Evolutionary conservation across 805 yeast species (phyloP).

Genomic region (Candida methanosorbosa): DNA sequence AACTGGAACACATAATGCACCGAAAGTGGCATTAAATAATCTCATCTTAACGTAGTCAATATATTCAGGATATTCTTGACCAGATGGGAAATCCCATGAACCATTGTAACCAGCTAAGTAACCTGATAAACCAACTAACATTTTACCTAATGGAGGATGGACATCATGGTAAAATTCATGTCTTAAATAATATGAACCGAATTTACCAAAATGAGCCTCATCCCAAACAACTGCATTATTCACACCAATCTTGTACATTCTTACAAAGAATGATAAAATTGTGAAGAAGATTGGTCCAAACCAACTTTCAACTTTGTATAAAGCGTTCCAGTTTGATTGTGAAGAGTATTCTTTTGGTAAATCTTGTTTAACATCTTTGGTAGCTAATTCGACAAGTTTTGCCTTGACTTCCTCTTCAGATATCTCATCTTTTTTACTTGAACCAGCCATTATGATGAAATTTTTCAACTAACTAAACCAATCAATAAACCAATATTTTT

Average conservation of each 20-base stretch:
- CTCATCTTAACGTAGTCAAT: constrained; percentile 83
- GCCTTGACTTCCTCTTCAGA: constrained; percentile 24
- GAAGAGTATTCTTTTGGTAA: constrained; percentile 9
- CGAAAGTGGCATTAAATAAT: constrained; percentile 75
- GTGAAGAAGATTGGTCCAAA: constrained; percentile 62
- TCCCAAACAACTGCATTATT: constrained; percentile 88
- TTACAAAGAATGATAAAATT: constrained; percentile 54
- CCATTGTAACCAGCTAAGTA: constrained; percentile 84
- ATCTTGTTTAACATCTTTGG: constrained; percentile 3
- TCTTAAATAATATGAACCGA: constrained; percentile 71
- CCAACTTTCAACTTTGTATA: constrained; percentile 19
- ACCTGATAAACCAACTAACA: constrained; percentile 72
- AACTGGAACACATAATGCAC: constrained; percentile 77
- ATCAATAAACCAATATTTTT: too few relatives aligned
- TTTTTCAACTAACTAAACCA: too few relatives aligned
- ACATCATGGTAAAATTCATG: constrained; percentile 82
- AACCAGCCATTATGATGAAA: neutral
- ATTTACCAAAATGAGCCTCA: constrained; percentile 92
- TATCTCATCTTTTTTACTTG: neutral
- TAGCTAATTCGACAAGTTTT: constrained; percentile 20
- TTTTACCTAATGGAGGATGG: constrained; percentile 81
- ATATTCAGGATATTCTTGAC: constrained; percentile 64
- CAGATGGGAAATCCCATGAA: constrained; percentile 81
- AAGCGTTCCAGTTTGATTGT: constrained; percentile 5
- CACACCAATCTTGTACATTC: constrained; percentile 68